These are phyloP conservation scores for Vitis amurensis DNA, from an alignment of 164 flowering plant species.

Conservation along the genomic window DNA sequence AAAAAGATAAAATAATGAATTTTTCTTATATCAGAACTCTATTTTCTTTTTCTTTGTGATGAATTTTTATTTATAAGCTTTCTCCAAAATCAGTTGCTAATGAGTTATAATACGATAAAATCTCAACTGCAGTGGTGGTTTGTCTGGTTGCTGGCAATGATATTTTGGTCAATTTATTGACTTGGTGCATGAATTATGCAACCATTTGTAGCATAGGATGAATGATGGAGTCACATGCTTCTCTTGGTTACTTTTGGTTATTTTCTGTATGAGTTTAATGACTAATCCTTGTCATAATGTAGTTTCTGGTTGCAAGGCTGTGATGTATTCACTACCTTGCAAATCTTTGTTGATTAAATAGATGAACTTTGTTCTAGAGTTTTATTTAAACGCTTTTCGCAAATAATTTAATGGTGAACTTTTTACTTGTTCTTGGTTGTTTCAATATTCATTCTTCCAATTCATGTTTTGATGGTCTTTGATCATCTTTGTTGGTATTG, in stretches of 20 bases:
- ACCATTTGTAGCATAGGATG: neutral
- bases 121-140: neutral
- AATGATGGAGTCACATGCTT: neutral
- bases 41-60: neutral
- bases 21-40: too few species aligned
- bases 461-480: neutral
- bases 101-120: neutral
- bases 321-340: neutral
- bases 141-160: neutral
- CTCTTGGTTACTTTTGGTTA: neutral
- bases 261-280: neutral
- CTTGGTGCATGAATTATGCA: neutral
- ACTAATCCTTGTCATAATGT: neutral
- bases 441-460: neutral
- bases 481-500: slow-evolving; percentile 1
- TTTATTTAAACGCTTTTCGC: too few species aligned
- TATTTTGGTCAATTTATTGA: neutral
- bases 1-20: neutral
- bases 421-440: neutral
- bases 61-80: neutral
- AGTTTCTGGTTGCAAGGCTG: neutral
- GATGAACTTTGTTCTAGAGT: too few species aligned
- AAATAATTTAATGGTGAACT: too few species aligned
- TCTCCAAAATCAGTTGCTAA: neutral
- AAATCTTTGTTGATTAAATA: neutral